A percentile compares a stretch with the other conserved stretches of the same genome.
Evolutionary conservation across 805 yeast genomes (phyloP).

Genomic region (Wickerhamiella occidentalis): DNA sequence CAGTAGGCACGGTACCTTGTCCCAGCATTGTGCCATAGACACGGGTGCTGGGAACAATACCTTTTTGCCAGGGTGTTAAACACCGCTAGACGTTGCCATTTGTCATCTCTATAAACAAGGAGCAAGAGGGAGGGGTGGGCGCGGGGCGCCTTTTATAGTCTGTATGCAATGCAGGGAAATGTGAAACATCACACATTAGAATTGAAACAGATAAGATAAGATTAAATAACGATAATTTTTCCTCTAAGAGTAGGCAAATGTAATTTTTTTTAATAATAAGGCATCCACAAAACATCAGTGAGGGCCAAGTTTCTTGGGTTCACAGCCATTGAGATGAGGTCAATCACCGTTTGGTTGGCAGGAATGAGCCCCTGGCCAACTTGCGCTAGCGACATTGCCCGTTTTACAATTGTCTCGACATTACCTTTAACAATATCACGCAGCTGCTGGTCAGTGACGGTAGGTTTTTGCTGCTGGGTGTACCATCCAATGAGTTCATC

Average conservation of each 20-base stretch:
- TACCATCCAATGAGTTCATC: slow-evolving; percentile 95
- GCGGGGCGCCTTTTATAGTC: too few species aligned
- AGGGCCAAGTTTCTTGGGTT: slow-evolving; percentile 88
- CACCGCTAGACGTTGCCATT: background rate
- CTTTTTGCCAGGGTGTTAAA: background rate
- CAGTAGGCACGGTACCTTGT: too few species aligned
- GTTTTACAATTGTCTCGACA: slow-evolving; percentile 70
- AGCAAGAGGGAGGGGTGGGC: too few species aligned
- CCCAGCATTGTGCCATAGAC: background rate
- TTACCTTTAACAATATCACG: slow-evolving; percentile 79
- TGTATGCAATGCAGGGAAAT: too few species aligned
- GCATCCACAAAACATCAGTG: slow-evolving; percentile 90
- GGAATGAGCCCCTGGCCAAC: slow-evolving; percentile 45
- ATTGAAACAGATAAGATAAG: background rate
- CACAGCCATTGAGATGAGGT: slow-evolving; percentile 85
- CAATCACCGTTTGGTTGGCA: slow-evolving; percentile 81
- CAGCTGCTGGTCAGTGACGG: slow-evolving; percentile 71
- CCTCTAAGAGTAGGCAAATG: too few species aligned
- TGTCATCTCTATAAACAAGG: background rate
- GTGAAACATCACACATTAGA: too few species aligned
- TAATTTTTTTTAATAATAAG: slow-evolving; percentile 48
- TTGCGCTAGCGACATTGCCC: slow-evolving; percentile 68
- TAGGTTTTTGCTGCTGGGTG: slow-evolving; percentile 71
- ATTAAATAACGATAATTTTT: background rate
- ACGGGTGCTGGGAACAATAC: background rate